Base-by-base conservation (phyloP, 73 alveolate genomes). In the Effrenium voratum region DNA sequence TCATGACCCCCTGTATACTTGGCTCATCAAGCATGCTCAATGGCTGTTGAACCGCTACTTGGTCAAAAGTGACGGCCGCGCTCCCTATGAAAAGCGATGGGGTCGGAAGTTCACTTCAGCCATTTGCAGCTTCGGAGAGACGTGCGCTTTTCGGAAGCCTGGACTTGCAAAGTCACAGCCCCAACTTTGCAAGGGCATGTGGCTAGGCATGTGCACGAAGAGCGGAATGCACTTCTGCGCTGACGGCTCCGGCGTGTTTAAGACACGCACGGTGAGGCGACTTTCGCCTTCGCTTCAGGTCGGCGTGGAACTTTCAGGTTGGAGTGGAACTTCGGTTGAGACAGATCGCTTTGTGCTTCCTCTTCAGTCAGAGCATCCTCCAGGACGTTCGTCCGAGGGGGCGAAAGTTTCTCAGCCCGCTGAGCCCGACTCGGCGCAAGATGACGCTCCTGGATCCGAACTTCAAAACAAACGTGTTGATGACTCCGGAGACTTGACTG, bases 1-100 rank as follows among this genome's bases (percentile, higher is more conserved):
- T n/a, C n/a, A n/a, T n/a, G 72, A 38, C 46, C 76, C 93, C 26
- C n/a, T 83, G 47, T 83, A 32, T 40, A 19, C 93, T 50, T 83
- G 93, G 93, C 59, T 32, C n/a, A 57, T 83, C 13, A 59, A 59
- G 30, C 93, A 52, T 36, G 93, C 93, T n/a, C 77, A 32, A 16
- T 83, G 75, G 77, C 19, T 83, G 75, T 8, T 83, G 57, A 83
- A 80, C 36, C 68, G 91, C 2, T 80, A 47, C 52, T 32, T 49
- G 0, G 47, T 45, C 50, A 80, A 80, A n/a, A 2, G 70, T 47
- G 91, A 80, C 55, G 91, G 91, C 26, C 46, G 44, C 16, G 30
- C 91, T 16, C 45, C 91, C 2, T 80, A 8, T 26, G 91, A 80
- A 32, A 73, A 47, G 72, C 68, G 91, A 12, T 80, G 91, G 91